A percentile compares a stretch with the other conserved stretches of the same genome.
phyloP scores from a whole-genome alignment of 2,329 filamentous ascomycete genomes.

The Aureobasidium leucospermi region DNA sequence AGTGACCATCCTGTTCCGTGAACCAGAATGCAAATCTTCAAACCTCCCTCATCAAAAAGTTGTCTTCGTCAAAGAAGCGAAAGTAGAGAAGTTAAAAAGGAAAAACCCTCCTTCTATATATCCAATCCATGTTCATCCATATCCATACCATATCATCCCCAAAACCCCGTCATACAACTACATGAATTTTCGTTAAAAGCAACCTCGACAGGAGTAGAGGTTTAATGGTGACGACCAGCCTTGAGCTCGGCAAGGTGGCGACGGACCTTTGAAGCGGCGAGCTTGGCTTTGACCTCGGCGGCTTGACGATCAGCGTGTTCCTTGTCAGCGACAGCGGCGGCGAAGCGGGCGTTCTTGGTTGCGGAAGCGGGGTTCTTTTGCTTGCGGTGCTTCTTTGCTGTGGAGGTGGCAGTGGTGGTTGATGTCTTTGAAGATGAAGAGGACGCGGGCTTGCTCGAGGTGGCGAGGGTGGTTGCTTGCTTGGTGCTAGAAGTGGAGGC shows the following conservation, averaged over 20 bases:
- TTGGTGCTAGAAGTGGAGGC: neutral
- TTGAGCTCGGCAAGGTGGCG: neutral
- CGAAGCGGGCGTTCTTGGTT: neutral
- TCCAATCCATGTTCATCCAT: too few species aligned
- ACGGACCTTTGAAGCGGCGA: neutral
- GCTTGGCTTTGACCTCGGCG: slow-evolving; percentile 11
- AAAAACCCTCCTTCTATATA: neutral
- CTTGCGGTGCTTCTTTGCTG: neutral
- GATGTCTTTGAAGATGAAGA: neutral
- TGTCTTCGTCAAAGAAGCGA: neutral
- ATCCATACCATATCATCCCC: neutral
- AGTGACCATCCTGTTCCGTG: neutral
- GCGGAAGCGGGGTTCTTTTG: neutral
- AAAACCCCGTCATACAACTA: neutral
- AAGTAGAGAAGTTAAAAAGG: neutral
- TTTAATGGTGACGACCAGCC: slow-evolving; percentile 8
- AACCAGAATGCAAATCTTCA: neutral
- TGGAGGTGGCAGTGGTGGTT: neutral
- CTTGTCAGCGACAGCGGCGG: neutral
- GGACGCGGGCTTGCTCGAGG: neutral
- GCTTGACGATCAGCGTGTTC: neutral
- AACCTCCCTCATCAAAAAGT: neutral
- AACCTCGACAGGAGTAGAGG: neutral
- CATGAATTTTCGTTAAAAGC: neutral
- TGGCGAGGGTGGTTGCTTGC: neutral